These are phyloP conservation scores for Aspergillus sp. DNA, from an alignment of 2,329 filamentous ascomycete species.

Conservation along the genomic window DNA sequence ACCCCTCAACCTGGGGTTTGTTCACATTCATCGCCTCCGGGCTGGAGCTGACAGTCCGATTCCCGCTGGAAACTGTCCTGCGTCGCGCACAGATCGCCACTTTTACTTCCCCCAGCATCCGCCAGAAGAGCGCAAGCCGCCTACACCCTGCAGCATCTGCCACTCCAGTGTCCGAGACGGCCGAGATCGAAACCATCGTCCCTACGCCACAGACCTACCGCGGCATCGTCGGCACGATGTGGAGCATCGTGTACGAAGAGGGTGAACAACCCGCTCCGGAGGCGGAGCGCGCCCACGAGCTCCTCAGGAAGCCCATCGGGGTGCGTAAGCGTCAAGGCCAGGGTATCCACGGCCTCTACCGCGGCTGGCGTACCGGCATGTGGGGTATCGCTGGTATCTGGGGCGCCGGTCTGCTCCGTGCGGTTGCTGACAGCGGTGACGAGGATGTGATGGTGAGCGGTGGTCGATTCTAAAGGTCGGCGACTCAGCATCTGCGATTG, in stretches of 20 bases:
- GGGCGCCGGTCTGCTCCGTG: conserved; percentile 47
- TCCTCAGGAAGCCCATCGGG: conserved; percentile 37
- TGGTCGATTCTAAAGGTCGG: conserved; percentile 27
- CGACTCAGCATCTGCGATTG: not conserved
- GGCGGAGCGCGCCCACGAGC: conserved; percentile 35
- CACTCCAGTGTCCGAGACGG: conserved; percentile 11
- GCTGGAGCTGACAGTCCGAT: conserved; percentile 76
- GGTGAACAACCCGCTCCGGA: conserved; percentile 54
- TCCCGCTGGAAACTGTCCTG: conserved; percentile 88
- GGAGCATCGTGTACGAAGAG: conserved; percentile 79
- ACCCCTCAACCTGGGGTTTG: conserved; percentile 77
- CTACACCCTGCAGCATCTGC: conserved; percentile 14
- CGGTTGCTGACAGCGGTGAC: conserved; percentile 32
- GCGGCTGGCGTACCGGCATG: conserved; percentile 57
- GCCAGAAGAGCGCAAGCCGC: conserved; percentile 28
- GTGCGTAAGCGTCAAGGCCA: conserved; percentile 49
- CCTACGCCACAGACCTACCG: conserved; percentile 71
- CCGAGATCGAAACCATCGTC: conserved; percentile 68
- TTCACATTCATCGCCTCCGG: conserved; percentile 78
- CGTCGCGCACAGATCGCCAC: conserved; percentile 81
- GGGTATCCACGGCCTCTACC: conserved; percentile 55
- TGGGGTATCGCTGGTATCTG: conserved; percentile 56
- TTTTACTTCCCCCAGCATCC: conserved; percentile 55
- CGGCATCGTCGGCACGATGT: conserved; percentile 90
- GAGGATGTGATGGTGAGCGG: conserved; percentile 33